Conservation (phyloP, 2,329 filamentous ascomycete genomes). For the Trichophyton equinum region DNA sequence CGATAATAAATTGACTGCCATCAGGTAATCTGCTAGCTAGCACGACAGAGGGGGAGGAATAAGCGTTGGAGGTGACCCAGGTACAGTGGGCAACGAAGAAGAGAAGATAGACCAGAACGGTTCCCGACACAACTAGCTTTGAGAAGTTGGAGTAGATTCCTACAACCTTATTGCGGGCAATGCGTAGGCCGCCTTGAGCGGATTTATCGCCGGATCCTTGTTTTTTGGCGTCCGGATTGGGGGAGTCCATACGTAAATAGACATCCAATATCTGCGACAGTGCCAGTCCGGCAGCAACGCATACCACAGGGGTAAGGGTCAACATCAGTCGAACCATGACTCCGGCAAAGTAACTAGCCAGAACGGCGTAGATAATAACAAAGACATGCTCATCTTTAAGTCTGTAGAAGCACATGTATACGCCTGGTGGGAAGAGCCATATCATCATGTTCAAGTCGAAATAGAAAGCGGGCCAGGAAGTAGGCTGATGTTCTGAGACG, state of each 20-base stretch:
- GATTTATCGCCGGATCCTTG: constrained; percentile 30
- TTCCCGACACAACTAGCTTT: constrained; percentile 62
- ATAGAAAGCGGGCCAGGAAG: constrained; percentile 98
- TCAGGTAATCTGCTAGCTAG: constrained; percentile 85
- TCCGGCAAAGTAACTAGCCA: constrained; percentile 94
- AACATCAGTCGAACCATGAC: constrained; percentile 99
- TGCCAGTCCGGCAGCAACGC: constrained; percentile 81
- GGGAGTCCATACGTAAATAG: constrained; percentile 58
- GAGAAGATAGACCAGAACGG: constrained; percentile 66
- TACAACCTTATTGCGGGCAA: constrained; percentile 58
- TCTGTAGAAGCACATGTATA: constrained; percentile 94
- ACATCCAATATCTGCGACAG: constrained; percentile 79
- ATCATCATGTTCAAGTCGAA: constrained; percentile 97
- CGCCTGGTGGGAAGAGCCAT: constrained; percentile 96
- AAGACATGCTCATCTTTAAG: constrained; percentile 96
- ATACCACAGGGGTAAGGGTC: constrained; percentile 90
- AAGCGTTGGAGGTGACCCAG: constrained; percentile 98
- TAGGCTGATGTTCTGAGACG: constrained; percentile 98
- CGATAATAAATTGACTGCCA: constrained; percentile 94
- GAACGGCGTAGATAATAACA: constrained; percentile 89
- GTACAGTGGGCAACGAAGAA: constrained; percentile 96
- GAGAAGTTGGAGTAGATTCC: constrained; percentile 74
- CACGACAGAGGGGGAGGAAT: constrained; percentile 95
- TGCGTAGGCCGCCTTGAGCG: constrained; percentile 43
- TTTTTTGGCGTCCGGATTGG: constrained; percentile 39